These are phyloP conservation scores for Aspergillus uvarum DNA, from an alignment of 2,329 filamentous ascomycete genomes.

Conservation along the genomic window DNA sequence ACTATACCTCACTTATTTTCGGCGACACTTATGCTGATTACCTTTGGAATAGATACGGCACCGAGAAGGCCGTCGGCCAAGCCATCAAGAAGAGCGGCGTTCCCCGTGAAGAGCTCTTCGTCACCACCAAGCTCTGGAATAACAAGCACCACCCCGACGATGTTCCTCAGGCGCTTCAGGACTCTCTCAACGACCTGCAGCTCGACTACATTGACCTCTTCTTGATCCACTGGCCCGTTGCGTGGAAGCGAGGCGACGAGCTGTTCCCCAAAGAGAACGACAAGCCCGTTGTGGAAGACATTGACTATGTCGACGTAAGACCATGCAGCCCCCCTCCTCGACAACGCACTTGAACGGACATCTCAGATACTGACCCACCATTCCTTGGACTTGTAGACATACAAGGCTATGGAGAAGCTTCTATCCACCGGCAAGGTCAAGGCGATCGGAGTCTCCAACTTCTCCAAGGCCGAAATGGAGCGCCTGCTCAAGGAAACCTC, in stretches of 20 bases:
- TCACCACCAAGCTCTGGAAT: constrained; percentile 69
- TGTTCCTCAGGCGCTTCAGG: constrained; percentile 60
- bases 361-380: neutral
- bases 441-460: constrained; percentile 57
- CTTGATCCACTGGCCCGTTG: constrained; percentile 66
- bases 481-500: constrained; percentile 46
- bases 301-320: constrained; percentile 51
- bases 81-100: constrained; percentile 65
- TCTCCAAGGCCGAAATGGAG: constrained; percentile 50
- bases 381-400: constrained; percentile 38
- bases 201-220: constrained; percentile 69
- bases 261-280: constrained; percentile 49
- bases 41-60: constrained; percentile 51
- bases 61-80: constrained; percentile 64
- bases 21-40: neutral
- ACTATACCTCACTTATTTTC: neutral
- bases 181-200: constrained; percentile 62
- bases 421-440: constrained; percentile 45
- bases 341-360: neutral
- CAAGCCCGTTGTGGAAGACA: constrained; percentile 43
- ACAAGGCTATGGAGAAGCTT: constrained; percentile 51
- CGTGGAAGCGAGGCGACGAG: constrained; percentile 52
- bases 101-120: constrained; percentile 63
- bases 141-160: constrained; percentile 62
- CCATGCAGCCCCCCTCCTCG: neutral